A percentile compares a stretch with the other conserved stretches of the same genome.
These are phyloP conservation scores for Coprinopsis sp. DNA, from an alignment of 768 basidiomycete genomes.

Conservation along the genomic window DNA sequence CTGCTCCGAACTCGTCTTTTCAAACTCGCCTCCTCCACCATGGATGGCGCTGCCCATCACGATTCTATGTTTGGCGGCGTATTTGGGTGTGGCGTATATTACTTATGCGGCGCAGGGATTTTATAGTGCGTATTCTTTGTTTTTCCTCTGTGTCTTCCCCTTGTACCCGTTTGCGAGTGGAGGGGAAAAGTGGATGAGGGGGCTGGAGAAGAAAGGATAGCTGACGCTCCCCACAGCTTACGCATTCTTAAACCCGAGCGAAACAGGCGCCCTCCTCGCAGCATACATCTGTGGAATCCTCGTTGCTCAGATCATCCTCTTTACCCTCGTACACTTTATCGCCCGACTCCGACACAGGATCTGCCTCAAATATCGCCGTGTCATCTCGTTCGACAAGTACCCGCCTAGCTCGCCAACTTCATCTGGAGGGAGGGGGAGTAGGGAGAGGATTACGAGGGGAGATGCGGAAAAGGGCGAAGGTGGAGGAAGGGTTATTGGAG, in stretches of 20 bases:
- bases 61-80: constrained; percentile 47
- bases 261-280: constrained; percentile 40
- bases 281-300: constrained; percentile 62
- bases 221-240: constrained; percentile 45
- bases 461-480: not conserved
- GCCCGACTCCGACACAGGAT: constrained; percentile 32
- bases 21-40: constrained; percentile 46
- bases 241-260: constrained; percentile 54
- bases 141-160: constrained; percentile 1
- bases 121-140: constrained; percentile 46
- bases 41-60: constrained; percentile 47
- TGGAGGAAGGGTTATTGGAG: not conserved
- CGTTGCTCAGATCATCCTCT: constrained; percentile 47
- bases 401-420: not conserved
- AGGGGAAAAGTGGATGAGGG: too few species aligned
- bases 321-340: constrained; percentile 41
- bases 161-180: not conserved
- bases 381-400: not conserved
- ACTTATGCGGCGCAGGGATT: constrained; percentile 56
- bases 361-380: not conserved
- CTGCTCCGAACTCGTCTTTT: constrained; percentile 52
- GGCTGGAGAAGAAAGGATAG: too few species aligned
- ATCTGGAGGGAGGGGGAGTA: not conserved
- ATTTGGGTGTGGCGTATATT: constrained; percentile 67
- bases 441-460: not conserved